Evolutionary conservation across 768 basidiomycete genomes (phyloP).

Genomic region (Suillus fuscotomentosus): DNA sequence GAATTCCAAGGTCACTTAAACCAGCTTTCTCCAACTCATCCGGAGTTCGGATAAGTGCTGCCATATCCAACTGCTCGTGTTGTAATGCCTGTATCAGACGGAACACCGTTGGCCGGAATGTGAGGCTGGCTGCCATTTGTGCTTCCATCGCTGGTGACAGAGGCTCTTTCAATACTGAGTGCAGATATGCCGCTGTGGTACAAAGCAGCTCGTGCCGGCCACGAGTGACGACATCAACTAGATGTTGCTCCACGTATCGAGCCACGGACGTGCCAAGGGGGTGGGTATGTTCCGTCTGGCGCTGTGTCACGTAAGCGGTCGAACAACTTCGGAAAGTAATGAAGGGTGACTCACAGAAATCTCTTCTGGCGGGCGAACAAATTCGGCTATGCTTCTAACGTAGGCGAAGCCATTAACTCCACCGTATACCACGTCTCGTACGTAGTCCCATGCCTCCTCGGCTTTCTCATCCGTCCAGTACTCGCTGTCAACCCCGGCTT

Average conservation of each 20-base stretch:
- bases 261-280: constrained; percentile 35
- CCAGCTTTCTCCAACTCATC: constrained; percentile 35
- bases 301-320: neutral
- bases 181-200: neutral
- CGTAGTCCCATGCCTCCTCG: constrained; percentile 59
- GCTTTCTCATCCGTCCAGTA: constrained; percentile 54
- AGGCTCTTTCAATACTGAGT: neutral
- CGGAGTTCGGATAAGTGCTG: constrained; percentile 38
- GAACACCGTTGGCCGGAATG: neutral
- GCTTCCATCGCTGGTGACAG: neutral
- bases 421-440: constrained; percentile 76
- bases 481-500: constrained; percentile 17
- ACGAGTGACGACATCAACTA: constrained; percentile 40
- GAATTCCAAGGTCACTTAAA: constrained; percentile 19
- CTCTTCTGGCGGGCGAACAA: constrained; percentile 39
- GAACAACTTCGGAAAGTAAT: too few relatives aligned
- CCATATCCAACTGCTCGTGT: constrained; percentile 38
- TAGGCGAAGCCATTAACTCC: constrained; percentile 77
- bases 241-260: constrained; percentile 38
- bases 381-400: constrained; percentile 74
- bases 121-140: constrained; percentile 1
- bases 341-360: neutral
- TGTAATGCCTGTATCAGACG: constrained; percentile 10
- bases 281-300: neutral
- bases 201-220: constrained; percentile 32